Percentiles rank a stretch among this genome's conserved stretches.
phyloP scores from a whole-genome alignment of 306 rosid genomes.

The Quercus dentata region DNA sequence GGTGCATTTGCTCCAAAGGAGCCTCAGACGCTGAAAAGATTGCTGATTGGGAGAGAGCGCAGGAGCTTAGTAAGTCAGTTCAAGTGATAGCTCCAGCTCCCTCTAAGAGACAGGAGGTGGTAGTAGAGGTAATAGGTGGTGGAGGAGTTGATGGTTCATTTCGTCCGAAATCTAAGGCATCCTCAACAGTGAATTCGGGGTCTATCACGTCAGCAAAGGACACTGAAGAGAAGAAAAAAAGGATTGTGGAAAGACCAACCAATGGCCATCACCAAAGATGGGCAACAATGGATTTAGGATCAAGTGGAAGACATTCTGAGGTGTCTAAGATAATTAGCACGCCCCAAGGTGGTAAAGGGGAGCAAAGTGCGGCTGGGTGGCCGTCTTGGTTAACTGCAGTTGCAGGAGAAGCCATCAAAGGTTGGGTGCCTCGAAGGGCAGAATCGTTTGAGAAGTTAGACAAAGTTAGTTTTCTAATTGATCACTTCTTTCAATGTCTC shows the following conservation, averaged over 20 bases:
- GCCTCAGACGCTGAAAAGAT: conserved; percentile 41
- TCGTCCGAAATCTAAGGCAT: conserved; percentile 26
- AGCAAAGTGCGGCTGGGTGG: conserved; percentile 57
- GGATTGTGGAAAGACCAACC: conserved; percentile 11
- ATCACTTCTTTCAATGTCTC: neutral
- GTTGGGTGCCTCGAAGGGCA: conserved; percentile 83
- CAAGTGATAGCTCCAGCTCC: conserved; percentile 65
- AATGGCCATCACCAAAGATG: conserved; percentile 31
- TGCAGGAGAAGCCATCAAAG: conserved; percentile 91
- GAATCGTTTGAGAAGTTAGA: conserved; percentile 88
- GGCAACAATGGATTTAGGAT: conserved; percentile 23
- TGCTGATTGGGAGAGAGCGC: conserved; percentile 33
- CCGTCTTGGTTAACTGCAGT: conserved; percentile 86
- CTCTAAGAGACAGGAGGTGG: conserved; percentile 38
- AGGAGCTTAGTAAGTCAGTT: conserved; percentile 47
- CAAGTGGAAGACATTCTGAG: conserved; percentile 26
- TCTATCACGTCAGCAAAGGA: conserved; percentile 17
- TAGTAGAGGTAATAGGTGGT: conserved; percentile 27
- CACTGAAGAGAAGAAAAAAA: conserved; percentile 28
- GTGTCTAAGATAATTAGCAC: conserved; percentile 59
- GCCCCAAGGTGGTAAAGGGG: conserved; percentile 30
- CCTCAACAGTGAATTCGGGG: conserved; percentile 30
- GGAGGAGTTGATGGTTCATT: conserved; percentile 25
- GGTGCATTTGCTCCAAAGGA: conserved; percentile 81
- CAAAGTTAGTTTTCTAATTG: conserved; percentile 70